These are phyloP conservation scores for Rhizophagus sp. DNA, from an alignment of 192 early-diverging fungal species.

Conservation along the genomic window DNA sequence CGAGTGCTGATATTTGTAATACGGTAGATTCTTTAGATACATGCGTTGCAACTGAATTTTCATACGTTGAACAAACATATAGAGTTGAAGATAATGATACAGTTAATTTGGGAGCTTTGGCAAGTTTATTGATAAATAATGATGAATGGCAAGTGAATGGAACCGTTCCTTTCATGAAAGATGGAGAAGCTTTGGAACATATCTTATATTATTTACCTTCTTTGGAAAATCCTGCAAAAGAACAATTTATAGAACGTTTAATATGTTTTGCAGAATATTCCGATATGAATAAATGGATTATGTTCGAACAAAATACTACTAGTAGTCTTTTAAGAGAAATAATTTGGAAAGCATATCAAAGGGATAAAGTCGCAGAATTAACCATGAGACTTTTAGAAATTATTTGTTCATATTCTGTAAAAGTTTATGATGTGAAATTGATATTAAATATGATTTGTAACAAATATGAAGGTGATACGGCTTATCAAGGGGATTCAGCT, in stretches of 20 bases:
- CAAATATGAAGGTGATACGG: not conserved
- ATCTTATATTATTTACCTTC: slow-evolving; percentile 9
- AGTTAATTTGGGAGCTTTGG: not conserved
- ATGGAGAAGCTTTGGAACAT: not conserved
- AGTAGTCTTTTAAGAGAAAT: slow-evolving; percentile 5
- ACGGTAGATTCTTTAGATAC: not conserved
- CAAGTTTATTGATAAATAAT: not conserved
- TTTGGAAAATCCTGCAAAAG: slow-evolving; percentile 10
- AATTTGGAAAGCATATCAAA: not conserved
- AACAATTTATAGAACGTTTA: slow-evolving; percentile 10
- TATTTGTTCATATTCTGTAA: slow-evolving; percentile 28
- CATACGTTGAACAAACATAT: not conserved
- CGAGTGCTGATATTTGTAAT: not conserved
- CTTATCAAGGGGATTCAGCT: not conserved
- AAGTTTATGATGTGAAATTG: slow-evolving; percentile 25
- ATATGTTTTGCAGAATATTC: slow-evolving; percentile 19
- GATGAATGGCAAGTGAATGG: slow-evolving; percentile 24
- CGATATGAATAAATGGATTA: slow-evolving; percentile 31
- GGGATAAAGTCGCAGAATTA: not conserved
- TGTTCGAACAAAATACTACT: slow-evolving; percentile 19
- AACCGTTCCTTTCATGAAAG: not conserved
- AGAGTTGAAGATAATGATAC: not conserved
- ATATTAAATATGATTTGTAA: slow-evolving; percentile 32
- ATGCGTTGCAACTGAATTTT: not conserved
- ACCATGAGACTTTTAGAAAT: slow-evolving; percentile 26